Evolutionary conservation across 2,329 filamentous ascomycete genomes (phyloP), one percentile per base, ranked within the genome.

Genomic region (Ophiostoma ips): DNA sequence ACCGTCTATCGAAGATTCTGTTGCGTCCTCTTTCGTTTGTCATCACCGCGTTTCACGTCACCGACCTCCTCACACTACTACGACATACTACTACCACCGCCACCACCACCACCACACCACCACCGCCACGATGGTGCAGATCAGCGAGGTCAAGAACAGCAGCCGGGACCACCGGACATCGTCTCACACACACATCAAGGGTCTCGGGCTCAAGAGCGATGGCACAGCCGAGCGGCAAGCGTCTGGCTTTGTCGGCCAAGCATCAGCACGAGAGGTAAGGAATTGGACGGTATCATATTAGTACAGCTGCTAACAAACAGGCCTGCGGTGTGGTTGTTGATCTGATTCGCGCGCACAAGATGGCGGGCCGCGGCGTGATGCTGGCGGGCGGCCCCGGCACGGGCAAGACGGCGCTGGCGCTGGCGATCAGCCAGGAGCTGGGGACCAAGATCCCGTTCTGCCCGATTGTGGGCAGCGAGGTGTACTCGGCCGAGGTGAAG

Each of bases 381-480:
- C 79, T 98, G 49, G 90, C 92, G 46, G 92, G 92, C 60, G 92
- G 92, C 8, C 92, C 92, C 30, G 92, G 89, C 54, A 96, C 92
- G 1, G 92, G 92, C 66, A 98, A 98, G 74, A 98, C 92, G 28
- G 92, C 92, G 28, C 79, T 98, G 56, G 92, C 92, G 46, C 77
- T 96, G 54, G 92, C 92, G 46, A 87, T 98, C 59, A 94, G 87
- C 66, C 92, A 96, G 69, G 92, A 98, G 67, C 75, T 98, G 57
- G 92, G 92, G 58, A 95, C 89, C 46, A 96, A 95, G 72, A 94
- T 98, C 51, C 92, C 92, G 7, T 98, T 98, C 66, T 95, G 92
- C 67, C 89, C 90, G 36, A 96, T 98, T 63, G 92, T 95, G 49
- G 92, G 89, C 59, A 95, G 89, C 72, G 92, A 98, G 68, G 84